Conservation (phyloP, 306 rosid species). For the Corylus heterophylla region DNA sequence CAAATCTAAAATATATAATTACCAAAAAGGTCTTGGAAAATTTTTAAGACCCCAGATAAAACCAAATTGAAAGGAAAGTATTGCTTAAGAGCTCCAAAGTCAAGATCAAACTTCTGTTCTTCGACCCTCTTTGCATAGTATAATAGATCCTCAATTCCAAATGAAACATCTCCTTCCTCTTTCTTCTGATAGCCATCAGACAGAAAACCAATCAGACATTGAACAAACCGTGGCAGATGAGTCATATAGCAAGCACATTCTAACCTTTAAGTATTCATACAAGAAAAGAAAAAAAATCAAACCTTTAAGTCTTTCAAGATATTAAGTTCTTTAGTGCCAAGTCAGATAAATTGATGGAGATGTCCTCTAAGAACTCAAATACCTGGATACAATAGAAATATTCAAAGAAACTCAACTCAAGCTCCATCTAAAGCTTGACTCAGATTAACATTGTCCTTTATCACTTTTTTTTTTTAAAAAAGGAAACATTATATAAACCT, state of each 20-base stretch:
- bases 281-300: background rate
- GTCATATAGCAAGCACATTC: conserved; percentile 19
- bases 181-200: conserved; percentile 61
- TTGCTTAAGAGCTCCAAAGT: conserved; percentile 80
- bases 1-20: conserved; percentile 31
- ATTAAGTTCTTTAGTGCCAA: conserved; percentile 73
- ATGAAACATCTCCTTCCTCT: conserved; percentile 89
- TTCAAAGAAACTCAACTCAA: conserved; percentile 12
- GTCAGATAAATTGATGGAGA: conserved; percentile 66
- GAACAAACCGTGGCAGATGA: conserved; percentile 25
- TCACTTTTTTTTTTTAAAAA: background rate
- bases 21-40: conserved; percentile 92
- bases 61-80: conserved; percentile 87
- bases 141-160: conserved; percentile 82
- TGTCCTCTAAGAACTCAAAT: conserved; percentile 85
- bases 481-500: conserved; percentile 50
- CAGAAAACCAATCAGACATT: conserved; percentile 29
- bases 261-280: conserved; percentile 53
- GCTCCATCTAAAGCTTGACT: conserved; percentile 7
- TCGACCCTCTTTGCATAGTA: conserved; percentile 78
- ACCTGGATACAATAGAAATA: conserved; percentile 52
- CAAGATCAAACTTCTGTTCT: conserved; percentile 67
- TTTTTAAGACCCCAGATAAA: conserved; percentile 86
- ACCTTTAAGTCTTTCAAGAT: conserved; percentile 82
- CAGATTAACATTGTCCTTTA: background rate